A percentile compares a stretch with the other conserved stretches of the same genome.
phyloP scores from a whole-genome alignment of 2,329 filamentous ascomycete species.

The Ceratocystis colombiana region DNA sequence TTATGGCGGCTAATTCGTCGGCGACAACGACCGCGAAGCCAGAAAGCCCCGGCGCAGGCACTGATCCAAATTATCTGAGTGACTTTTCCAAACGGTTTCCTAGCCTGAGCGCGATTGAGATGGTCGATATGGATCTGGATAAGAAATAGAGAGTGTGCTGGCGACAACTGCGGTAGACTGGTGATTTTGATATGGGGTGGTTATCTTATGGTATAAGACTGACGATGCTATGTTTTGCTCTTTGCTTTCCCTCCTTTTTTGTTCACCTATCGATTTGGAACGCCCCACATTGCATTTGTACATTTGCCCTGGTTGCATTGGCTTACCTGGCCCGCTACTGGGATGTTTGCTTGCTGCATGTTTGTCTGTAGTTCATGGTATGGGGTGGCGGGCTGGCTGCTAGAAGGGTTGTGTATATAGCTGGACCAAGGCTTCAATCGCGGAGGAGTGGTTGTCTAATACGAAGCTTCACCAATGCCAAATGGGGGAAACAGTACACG shows the following conservation, averaged over 20 bases:
- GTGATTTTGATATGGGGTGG: neutral
- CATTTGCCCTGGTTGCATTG: neutral
- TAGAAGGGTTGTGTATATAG: neutral
- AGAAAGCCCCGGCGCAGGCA: slow-evolving; percentile 36
- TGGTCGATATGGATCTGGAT: slow-evolving; percentile 62
- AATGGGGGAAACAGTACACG: neutral
- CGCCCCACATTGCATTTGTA: neutral
- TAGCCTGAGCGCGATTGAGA: slow-evolving; percentile 72
- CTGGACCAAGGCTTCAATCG: neutral
- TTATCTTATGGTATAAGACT: neutral
- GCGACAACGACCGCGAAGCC: slow-evolving; percentile 25
- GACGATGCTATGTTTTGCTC: slow-evolving; percentile 10
- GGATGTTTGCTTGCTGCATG: too few relatives aligned
- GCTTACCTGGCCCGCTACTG: too few relatives aligned
- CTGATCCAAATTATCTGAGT: slow-evolving; percentile 54
- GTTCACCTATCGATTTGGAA: neutral
- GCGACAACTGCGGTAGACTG: neutral
- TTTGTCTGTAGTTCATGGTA: neutral
- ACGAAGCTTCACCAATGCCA: neutral
- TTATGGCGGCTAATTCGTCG: slow-evolving; percentile 30
- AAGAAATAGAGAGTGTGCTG: slow-evolving; percentile 19
- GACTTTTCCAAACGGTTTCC: slow-evolving; percentile 81
- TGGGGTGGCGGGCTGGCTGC: neutral
- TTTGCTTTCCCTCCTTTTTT: neutral
- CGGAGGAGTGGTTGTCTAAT: neutral